Conservation (phyloP, 1,139 yeast genomes). For the Hemisphaericaspora lyxosophila region DNA sequence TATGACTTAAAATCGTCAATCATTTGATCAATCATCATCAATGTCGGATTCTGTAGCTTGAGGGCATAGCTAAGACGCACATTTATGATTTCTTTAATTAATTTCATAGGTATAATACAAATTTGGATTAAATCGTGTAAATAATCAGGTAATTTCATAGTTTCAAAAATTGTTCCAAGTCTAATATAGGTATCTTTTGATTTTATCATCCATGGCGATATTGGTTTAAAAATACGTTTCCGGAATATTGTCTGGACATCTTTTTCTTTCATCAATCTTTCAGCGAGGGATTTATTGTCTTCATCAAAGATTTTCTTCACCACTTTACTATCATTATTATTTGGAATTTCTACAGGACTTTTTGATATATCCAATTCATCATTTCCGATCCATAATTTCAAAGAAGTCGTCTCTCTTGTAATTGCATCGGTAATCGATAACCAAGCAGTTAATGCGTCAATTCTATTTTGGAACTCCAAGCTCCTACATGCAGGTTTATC, state of each 20-base stretch:
- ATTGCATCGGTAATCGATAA: constrained; percentile 72
- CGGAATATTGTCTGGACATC: constrained; percentile 70
- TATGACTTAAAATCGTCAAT: constrained; percentile 82
- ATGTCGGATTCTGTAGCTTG: constrained; percentile 79
- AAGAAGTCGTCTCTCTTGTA: constrained; percentile 53
- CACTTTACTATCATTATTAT: constrained; percentile 13
- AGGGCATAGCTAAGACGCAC: constrained; percentile 77
- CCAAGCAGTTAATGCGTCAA: constrained; percentile 87
- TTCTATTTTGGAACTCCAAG: constrained; percentile 60
- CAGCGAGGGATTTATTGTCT: constrained; percentile 72
- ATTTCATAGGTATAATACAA: constrained; percentile 73
- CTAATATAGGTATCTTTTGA: constrained; percentile 71
- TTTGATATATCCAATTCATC: constrained; percentile 65
- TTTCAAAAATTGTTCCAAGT: constrained; percentile 61
- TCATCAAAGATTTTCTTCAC: constrained; percentile 52
- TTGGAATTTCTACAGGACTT: constrained; percentile 27
- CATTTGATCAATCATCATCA: constrained; percentile 96
- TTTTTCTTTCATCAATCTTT: constrained; percentile 80
- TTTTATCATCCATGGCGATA: constrained; percentile 74
- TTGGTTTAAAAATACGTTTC: constrained; percentile 56
- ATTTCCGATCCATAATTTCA: constrained; percentile 76
- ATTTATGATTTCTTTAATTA: constrained; percentile 77
- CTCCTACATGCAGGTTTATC: constrained; percentile 75
- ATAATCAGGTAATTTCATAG: constrained; percentile 74
- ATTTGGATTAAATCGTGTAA: constrained; percentile 66